A percentile compares a stretch with the other conserved stretches of the same genome.
phyloP scores from a whole-genome alignment of 441 rosid species.

The Theobroma grandiflorum region DNA sequence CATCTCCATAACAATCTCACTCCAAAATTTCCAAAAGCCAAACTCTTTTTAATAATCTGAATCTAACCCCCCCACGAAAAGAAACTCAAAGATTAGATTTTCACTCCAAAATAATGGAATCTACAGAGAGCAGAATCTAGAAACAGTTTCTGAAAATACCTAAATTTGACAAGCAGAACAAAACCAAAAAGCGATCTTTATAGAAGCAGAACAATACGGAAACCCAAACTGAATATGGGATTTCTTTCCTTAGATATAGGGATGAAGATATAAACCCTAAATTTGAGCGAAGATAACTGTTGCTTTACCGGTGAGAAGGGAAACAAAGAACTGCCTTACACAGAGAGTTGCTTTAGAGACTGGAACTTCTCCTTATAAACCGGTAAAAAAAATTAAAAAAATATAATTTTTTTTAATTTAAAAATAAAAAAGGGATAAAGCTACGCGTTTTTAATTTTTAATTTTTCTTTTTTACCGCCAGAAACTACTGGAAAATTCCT shows the following conservation, averaged over 20 bases:
- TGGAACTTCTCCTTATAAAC: constrained; percentile 20
- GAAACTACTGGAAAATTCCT: constrained; percentile 41
- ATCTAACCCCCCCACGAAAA: not conserved
- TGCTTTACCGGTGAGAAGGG: constrained; percentile 23
- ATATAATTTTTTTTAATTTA: not conserved
- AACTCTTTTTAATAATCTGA: constrained; percentile 19
- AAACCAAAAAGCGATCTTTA: not conserved
- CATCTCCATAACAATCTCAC: constrained; percentile 34
- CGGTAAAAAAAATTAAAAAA: not conserved
- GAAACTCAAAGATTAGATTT: constrained; percentile 1
- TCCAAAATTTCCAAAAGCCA: not conserved
- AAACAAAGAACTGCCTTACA: constrained; percentile 30
- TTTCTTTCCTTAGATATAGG: not conserved
- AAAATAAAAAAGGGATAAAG: constrained; percentile 7
- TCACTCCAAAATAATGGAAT: not conserved
- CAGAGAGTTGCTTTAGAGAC: constrained; percentile 18
- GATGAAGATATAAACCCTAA: constrained; percentile 28
- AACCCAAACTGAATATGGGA: constrained; percentile 11
- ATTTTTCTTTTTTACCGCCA: not conserved
- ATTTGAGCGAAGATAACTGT: constrained; percentile 26
- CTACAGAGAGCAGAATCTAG: constrained; percentile 10
- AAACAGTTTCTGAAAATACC: constrained; percentile 15
- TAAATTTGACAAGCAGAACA: not conserved
- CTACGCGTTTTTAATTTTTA: constrained; percentile 21
- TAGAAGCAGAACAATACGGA: not conserved